phyloP scores from a whole-genome alignment of 352 stramenopile species.

The Globisporangium nunn region DNA sequence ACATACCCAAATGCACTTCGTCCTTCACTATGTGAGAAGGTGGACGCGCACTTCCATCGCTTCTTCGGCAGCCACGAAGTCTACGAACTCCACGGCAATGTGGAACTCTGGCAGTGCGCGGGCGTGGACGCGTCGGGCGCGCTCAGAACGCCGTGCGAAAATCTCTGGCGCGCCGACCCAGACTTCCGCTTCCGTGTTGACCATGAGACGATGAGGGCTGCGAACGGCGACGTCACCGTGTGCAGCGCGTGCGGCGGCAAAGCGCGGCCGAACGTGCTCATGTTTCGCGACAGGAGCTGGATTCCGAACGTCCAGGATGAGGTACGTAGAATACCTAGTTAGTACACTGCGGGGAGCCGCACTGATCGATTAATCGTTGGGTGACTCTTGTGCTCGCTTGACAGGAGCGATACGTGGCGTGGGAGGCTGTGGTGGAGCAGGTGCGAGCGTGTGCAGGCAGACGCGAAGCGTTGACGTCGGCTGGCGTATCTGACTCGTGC shows the following conservation, averaged over 20 bases:
- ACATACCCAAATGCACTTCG: too few species aligned
- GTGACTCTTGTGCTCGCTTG: neutral
- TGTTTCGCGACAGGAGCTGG: slow-evolving; percentile 89
- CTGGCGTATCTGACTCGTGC: too few species aligned
- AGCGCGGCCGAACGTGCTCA: slow-evolving; percentile 84
- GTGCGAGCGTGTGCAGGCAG: slow-evolving; percentile 15
- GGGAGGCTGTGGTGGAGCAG: slow-evolving; percentile 72
- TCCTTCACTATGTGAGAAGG: slow-evolving; percentile 19
- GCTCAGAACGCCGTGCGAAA: slow-evolving; percentile 28
- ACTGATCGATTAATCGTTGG: neutral
- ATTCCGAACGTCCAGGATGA: slow-evolving; percentile 62
- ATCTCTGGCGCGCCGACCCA: slow-evolving; percentile 44
- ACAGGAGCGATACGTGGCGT: slow-evolving; percentile 64
- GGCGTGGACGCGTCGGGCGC: slow-evolving; percentile 29
- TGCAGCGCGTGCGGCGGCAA: slow-evolving; percentile 55
- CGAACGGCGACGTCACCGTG: slow-evolving; percentile 22
- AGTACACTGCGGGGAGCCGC: neutral
- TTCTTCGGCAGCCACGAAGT: slow-evolving; percentile 70
- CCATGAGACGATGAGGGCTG: slow-evolving; percentile 50
- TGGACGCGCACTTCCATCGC: slow-evolving; percentile 83
- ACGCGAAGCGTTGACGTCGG: too few species aligned
- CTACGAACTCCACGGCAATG: slow-evolving; percentile 85
- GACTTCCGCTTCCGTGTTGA: slow-evolving; percentile 64
- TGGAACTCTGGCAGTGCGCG: slow-evolving; percentile 74
- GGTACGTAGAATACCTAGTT: slow-evolving; percentile 17